Conservation (phyloP, 1,139 yeast genomes). For the Nakaseomyces kungkrabaensis region DNA sequence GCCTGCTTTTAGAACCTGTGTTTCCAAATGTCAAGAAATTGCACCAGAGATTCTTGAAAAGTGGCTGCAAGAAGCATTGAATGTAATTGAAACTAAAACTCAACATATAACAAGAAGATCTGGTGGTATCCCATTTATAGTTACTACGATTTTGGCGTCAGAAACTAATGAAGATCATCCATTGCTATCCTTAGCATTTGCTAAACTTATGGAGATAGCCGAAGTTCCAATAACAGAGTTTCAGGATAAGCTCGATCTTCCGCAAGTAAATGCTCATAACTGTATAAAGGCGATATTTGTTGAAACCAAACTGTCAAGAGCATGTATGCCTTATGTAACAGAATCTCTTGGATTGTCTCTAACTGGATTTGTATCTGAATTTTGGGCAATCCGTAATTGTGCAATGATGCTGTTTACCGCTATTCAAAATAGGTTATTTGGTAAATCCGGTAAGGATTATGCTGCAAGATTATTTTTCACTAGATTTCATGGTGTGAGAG, state of each 20-base stretch:
- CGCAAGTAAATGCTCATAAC: slow-evolving; percentile 91
- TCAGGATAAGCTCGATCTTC: slow-evolving; percentile 56
- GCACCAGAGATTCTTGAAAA: slow-evolving; percentile 34
- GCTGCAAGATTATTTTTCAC: slow-evolving; percentile 63
- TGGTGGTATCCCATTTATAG: slow-evolving; percentile 77
- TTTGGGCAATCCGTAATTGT: slow-evolving; percentile 87
- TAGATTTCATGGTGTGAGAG: slow-evolving; percentile 45
- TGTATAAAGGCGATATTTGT: slow-evolving; percentile 65
- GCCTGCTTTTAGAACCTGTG: slow-evolving; percentile 62
- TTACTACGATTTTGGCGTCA: slow-evolving; percentile 63
- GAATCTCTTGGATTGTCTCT: slow-evolving; percentile 53
- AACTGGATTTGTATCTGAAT: slow-evolving; percentile 47
- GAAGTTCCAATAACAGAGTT: slow-evolving; percentile 36
- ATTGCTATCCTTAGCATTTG: slow-evolving; percentile 41
- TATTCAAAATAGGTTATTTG: slow-evolving; percentile 68
- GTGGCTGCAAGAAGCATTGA: slow-evolving; percentile 51
- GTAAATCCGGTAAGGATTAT: slow-evolving; percentile 39
- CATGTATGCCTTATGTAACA: slow-evolving; percentile 45
- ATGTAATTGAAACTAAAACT: slow-evolving; percentile 43
- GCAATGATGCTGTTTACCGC: slow-evolving; percentile 89
- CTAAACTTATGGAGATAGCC: slow-evolving; percentile 45
- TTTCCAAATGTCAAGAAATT: slow-evolving; percentile 38
- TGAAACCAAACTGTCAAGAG: slow-evolving; percentile 53
- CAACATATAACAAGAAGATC: slow-evolving; percentile 79
- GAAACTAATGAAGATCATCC: slow-evolving; percentile 32